Conservation (phyloP, 805 yeast species). For the Priceomyces fermenticarens region DNA sequence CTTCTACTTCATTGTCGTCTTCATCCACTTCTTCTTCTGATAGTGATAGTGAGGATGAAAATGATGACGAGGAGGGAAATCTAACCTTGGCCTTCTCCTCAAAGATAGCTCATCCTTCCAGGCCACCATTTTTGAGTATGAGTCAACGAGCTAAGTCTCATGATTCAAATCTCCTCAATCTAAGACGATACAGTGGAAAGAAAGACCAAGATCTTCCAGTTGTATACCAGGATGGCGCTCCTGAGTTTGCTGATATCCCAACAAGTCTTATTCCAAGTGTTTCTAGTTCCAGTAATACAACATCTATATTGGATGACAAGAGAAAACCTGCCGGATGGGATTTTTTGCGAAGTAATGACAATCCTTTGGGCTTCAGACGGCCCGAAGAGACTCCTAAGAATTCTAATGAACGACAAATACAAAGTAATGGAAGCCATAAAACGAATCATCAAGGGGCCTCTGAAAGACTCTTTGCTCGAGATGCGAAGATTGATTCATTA, state of each 20-base stretch:
- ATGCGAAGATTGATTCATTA: background rate
- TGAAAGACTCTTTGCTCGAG: background rate
- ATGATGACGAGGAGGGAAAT: slow-evolving; percentile 40
- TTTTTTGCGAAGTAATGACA: no score
- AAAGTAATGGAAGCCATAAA: no score
- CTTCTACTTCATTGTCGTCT: slow-evolving; percentile 10
- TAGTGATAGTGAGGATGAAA: slow-evolving; percentile 14
- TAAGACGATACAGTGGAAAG: slow-evolving; percentile 13
- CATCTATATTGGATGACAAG: no score
- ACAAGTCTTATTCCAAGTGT: slow-evolving; percentile 31
- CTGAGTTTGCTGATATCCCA: slow-evolving; percentile 43
- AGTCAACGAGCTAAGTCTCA: slow-evolving; percentile 38
- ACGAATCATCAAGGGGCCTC: no score
- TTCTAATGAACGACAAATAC: no score
- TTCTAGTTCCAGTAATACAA: slow-evolving; percentile 14
- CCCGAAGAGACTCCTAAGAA: no score
- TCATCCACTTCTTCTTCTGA: slow-evolving; percentile 11
- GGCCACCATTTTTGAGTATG: slow-evolving; percentile 33
- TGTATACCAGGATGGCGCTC: slow-evolving; percentile 25
- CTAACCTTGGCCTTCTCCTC: slow-evolving; percentile 45
- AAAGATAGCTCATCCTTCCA: slow-evolving; percentile 29
- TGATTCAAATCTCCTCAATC: slow-evolving; percentile 37
- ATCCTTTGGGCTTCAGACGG: no score
- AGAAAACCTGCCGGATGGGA: no score
- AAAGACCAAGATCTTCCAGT: slow-evolving; percentile 24